phyloP scores from a whole-genome alignment of 2,329 filamentous ascomycete genomes.

The Colletotrichum sp. region DNA sequence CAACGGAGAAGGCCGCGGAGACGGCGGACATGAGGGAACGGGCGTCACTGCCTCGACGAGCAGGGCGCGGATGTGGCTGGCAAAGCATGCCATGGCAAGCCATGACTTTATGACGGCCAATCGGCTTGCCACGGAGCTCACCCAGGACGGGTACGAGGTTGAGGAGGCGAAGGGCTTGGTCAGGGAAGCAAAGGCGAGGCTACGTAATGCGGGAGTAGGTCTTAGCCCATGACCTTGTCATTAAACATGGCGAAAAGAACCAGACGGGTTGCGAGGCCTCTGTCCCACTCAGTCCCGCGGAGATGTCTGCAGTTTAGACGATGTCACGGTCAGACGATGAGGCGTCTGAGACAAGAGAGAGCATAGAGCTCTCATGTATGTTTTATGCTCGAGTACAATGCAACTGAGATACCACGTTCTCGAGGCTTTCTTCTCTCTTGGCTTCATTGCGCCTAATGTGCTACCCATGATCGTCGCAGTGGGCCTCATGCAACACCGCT shows the following conservation, averaged over 20 bases:
- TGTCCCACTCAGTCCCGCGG: not conserved
- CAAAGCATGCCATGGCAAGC: slow-evolving; percentile 76
- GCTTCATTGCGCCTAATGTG: not conserved
- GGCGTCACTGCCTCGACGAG: slow-evolving; percentile 92
- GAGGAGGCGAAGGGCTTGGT: slow-evolving; percentile 96
- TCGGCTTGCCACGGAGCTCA: slow-evolving; percentile 86
- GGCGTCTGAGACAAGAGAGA: not conserved
- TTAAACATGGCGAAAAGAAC: not conserved
- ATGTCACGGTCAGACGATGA: not conserved
- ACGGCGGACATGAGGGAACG: slow-evolving; percentile 58
- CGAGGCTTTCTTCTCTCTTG: not conserved
- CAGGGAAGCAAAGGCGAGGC: slow-evolving; percentile 80
- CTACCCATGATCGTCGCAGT: not conserved
- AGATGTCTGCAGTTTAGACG: not conserved
- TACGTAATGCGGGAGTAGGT: slow-evolving; percentile 55
- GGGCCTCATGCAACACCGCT: not conserved
- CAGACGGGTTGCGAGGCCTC: not conserved
- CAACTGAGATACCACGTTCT: not conserved
- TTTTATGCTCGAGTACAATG: not conserved
- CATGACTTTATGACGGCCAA: slow-evolving; percentile 79
- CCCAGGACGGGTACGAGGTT: slow-evolving; percentile 94
- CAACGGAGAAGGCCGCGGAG: slow-evolving; percentile 31
- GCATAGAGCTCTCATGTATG: not conserved
- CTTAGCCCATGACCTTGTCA: not conserved
- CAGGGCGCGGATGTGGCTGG: slow-evolving; percentile 93